Conservation (phyloP, 306 rosid genomes). For the Aeschynomene evenia region DNA sequence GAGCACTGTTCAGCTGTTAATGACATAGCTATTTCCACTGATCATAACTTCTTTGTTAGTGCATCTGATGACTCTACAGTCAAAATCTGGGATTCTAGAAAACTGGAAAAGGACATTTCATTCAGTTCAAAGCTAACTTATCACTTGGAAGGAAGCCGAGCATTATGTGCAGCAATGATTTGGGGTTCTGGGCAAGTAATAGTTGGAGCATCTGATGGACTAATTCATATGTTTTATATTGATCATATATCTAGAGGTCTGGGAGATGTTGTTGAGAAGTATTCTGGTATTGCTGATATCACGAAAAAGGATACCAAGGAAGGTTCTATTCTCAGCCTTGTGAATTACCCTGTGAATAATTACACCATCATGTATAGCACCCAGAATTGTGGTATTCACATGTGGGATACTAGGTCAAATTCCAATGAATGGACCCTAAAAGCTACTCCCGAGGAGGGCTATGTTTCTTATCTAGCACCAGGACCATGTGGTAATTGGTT, state of each 20-base stretch:
- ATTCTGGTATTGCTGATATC: constrained; percentile 85
- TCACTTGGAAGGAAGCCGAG: constrained; percentile 93
- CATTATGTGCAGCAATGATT: constrained; percentile 82
- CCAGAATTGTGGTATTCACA: constrained; percentile 89
- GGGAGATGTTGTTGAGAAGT: constrained; percentile 89
- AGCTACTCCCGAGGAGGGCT: constrained; percentile 89
- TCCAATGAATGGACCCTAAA: constrained; percentile 76
- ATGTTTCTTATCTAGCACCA: constrained; percentile 62
- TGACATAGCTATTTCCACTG: constrained; percentile 81
- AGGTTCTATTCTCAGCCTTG: constrained; percentile 78
- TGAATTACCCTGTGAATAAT: constrained; percentile 65
- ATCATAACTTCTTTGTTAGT: constrained; percentile 84
- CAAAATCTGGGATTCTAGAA: constrained; percentile 95
- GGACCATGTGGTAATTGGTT: constrained; percentile 94
- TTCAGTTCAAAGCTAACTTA: constrained; percentile 93
- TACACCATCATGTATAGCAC: constrained; percentile 78
- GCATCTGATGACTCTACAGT: constrained; percentile 96
- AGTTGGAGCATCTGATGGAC: constrained; percentile 96
- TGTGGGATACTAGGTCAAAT: constrained; percentile 90
- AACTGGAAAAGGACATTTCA: constrained; percentile 93
- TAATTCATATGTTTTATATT: constrained; percentile 80
- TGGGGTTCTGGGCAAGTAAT: constrained; percentile 83
- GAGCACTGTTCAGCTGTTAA: constrained; percentile 94
- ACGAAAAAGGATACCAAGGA: constrained; percentile 86
- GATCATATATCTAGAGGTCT: constrained; percentile 87